Evolutionary conservation across 2,329 filamentous ascomycete species (phyloP).

Genomic region (Trichoderma koningiopsis): DNA sequence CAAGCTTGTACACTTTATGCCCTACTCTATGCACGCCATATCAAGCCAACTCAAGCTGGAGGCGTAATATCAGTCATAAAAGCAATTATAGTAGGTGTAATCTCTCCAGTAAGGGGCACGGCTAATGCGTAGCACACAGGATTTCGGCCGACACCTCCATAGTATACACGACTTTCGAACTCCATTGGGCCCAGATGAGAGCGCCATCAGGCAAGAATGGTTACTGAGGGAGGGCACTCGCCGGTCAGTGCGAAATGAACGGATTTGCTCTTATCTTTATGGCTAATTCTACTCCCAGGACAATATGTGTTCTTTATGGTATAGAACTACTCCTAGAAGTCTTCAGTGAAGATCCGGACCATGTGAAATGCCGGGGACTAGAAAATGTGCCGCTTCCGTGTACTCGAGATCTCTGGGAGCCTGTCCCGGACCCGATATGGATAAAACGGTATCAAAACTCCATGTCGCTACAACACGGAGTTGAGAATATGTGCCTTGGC

Average conservation of each 20-base stretch:
- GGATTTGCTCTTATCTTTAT: background rate
- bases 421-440: background rate
- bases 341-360: background rate
- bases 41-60: background rate
- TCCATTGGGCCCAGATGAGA: background rate
- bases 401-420: background rate
- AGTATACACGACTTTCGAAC: background rate
- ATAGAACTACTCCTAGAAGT: background rate
- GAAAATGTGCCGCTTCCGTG: background rate
- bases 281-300: background rate
- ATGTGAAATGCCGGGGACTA: background rate
- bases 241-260: background rate
- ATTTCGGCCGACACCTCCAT: background rate
- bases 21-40: background rate
- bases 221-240: background rate
- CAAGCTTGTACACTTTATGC: background rate
- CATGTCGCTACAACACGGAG: background rate
- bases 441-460: background rate
- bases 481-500: background rate
- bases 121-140: background rate
- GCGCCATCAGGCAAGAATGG: background rate
- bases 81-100: background rate
- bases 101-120: background rate
- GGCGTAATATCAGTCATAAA: background rate
- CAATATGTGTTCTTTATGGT: background rate